Evolutionary conservation across 176 grass and related monocot species (phyloP).

Genomic region (Raddia guianensis): DNA sequence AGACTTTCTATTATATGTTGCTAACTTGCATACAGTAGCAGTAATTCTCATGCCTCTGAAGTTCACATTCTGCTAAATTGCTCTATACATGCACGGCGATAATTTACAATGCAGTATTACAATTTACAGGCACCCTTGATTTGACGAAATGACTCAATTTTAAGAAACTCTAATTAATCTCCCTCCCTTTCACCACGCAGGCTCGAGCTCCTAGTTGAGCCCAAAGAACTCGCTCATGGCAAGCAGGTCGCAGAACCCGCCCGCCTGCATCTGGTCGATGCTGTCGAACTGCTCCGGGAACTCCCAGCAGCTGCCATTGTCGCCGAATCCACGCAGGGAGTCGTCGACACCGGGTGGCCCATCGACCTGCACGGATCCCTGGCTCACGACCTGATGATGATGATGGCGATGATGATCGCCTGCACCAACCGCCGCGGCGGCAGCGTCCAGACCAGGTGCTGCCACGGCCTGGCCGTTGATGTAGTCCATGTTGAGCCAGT

Average conservation of each 20-base stretch:
- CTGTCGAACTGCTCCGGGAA: slow-evolving; percentile 59
- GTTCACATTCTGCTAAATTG: slow-evolving; percentile 29
- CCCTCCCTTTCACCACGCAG: not conserved
- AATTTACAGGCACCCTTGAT: slow-evolving; percentile 24
- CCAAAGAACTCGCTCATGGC: slow-evolving; percentile 56
- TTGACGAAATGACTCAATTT: slow-evolving; percentile 16
- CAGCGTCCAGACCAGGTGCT: slow-evolving; percentile 39
- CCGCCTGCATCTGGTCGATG: slow-evolving; percentile 50
- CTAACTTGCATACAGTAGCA: not conserved
- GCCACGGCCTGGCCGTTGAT: slow-evolving; percentile 32
- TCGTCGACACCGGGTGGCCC: slow-evolving; percentile 23
- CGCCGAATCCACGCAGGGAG: slow-evolving; percentile 54
- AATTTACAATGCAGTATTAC: slow-evolving; percentile 52
- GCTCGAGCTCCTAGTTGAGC: slow-evolving; percentile 42
- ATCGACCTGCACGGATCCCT: slow-evolving; percentile 52
- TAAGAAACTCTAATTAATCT: slow-evolving; percentile 16
- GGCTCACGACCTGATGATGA: slow-evolving; percentile 37
- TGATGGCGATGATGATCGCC: slow-evolving; percentile 26
- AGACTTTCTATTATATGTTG: too few relatives aligned
- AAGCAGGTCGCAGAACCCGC: slow-evolving; percentile 63
- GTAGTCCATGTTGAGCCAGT: slow-evolving; percentile 76
- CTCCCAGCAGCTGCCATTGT: slow-evolving; percentile 54
- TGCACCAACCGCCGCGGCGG: slow-evolving; percentile 8
- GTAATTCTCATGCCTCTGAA: not conserved
- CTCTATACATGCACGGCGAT: slow-evolving; percentile 36